phyloP scores from a whole-genome alignment of 257 asterid genomes.

The Schizonepeta tenuifolia region DNA sequence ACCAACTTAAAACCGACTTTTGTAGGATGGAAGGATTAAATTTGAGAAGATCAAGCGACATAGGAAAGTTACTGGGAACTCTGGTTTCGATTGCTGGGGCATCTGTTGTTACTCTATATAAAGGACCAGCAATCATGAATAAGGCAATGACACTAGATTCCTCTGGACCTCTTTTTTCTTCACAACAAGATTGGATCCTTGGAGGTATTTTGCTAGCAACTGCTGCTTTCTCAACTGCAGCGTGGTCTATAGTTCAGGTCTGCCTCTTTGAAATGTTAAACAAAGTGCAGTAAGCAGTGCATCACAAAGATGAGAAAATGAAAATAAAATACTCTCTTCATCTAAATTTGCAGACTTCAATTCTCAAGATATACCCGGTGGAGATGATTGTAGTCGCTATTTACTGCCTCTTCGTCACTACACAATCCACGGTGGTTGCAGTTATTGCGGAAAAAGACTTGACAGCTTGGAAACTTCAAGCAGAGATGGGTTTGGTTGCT shows the following conservation, averaged over 20 bases:
- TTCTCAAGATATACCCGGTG: conserved; percentile 55
- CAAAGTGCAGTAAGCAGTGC: not conserved
- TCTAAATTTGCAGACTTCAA: conserved; percentile 39
- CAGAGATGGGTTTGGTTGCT: conserved; percentile 46
- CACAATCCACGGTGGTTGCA: conserved; percentile 47
- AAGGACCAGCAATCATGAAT: conserved; percentile 49
- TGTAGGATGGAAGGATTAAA: conserved; percentile 51
- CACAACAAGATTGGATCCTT: conserved; percentile 49
- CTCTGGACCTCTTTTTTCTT: conserved; percentile 5
- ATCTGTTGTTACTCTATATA: conserved; percentile 49
- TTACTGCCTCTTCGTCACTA: conserved; percentile 52
- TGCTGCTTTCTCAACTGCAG: conserved; percentile 50
- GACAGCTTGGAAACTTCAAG: conserved; percentile 52
- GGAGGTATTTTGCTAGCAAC: conserved; percentile 50
- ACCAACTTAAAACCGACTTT: not conserved
- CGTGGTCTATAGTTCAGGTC: conserved; percentile 63
- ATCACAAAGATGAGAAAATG: not conserved
- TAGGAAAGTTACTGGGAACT: conserved; percentile 48
- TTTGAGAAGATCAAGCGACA: conserved; percentile 41
- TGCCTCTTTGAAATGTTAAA: not conserved
- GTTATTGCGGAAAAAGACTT: conserved; percentile 47
- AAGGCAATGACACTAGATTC: conserved; percentile 9
- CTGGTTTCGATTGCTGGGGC: conserved; percentile 52
- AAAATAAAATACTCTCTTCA: not conserved
- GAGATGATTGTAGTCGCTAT: conserved; percentile 55